Percentiles rank a stretch among this genome's conserved stretches.
Evolutionary conservation across 345 rosid species (phyloP).

Genomic region (Microcos paniculata): DNA sequence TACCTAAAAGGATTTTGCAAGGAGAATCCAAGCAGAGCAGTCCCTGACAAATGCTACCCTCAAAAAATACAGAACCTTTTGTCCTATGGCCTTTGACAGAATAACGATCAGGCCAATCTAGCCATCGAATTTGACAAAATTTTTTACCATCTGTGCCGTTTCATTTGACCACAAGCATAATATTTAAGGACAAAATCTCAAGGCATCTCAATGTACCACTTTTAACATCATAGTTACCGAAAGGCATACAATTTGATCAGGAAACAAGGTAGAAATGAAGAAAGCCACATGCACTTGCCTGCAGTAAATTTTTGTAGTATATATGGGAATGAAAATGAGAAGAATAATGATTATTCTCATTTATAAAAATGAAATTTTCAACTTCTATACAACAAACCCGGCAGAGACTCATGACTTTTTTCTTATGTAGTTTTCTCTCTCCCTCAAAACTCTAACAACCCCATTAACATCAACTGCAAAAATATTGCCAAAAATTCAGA

Average conservation of each 20-base stretch:
- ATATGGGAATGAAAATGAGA: background rate
- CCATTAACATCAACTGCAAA: conserved; percentile 19
- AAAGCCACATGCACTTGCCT: background rate
- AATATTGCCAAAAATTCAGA: conserved; percentile 21
- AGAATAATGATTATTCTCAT: conserved; percentile 3
- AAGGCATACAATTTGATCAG: background rate
- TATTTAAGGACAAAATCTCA: background rate
- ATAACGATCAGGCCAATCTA: background rate
- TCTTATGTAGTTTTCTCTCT: background rate
- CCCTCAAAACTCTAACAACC: background rate
- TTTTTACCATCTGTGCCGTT: background rate
- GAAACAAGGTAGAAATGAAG: background rate
- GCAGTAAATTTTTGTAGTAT: background rate
- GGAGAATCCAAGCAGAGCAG: background rate
- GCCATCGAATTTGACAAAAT: background rate
- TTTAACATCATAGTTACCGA: background rate
- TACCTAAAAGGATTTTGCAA: background rate
- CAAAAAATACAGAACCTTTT: background rate
- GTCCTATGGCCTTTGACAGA: background rate
- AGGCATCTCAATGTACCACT: background rate
- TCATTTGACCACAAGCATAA: background rate
- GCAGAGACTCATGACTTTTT: conserved; percentile 11
- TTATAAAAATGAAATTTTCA: conserved; percentile 25
- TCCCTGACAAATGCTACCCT: background rate
- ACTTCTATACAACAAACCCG: conserved; percentile 33